Conservation (phyloP, 2,329 filamentous ascomycete genomes). For the Clarireedia monteithiana region DNA sequence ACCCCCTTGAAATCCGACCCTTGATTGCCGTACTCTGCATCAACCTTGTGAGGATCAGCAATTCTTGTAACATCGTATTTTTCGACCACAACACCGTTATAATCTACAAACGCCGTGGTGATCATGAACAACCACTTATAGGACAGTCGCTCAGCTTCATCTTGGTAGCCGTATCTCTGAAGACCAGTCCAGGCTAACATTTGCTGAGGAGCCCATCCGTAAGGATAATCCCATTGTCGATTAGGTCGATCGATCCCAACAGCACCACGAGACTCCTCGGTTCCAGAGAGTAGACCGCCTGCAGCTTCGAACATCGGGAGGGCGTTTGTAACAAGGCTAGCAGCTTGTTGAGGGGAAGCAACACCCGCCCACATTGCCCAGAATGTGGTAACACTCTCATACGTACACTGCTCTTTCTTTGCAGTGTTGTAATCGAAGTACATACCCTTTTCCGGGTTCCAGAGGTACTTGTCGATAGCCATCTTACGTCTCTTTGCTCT, state of each 20-base stretch:
- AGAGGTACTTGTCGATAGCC: conserved; percentile 86
- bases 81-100: conserved; percentile 95
- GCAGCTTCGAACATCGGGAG: conserved; percentile 82
- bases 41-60: conserved; percentile 85
- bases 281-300: conserved; percentile 83
- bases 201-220: conserved; percentile 97
- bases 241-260: conserved; percentile 80
- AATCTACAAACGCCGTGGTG: conserved; percentile 96
- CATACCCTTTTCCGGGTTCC: conserved; percentile 88
- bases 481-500: conserved; percentile 77
- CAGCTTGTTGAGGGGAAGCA: conserved; percentile 78
- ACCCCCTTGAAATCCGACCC: conserved; percentile 93
- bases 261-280: conserved; percentile 76
- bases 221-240: conserved; percentile 97
- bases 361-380: conserved; percentile 97
- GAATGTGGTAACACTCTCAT: conserved; percentile 89
- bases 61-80: conserved; percentile 95
- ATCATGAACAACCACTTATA: conserved; percentile 99
- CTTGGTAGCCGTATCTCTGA: conserved; percentile 82
- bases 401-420: conserved; percentile 70
- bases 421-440: conserved; percentile 95
- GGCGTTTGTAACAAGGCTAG: conserved; percentile 69
- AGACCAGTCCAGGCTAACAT: conserved; percentile 96
- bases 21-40: conserved; percentile 97
- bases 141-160: conserved; percentile 79